Conservation (phyloP, 2,329 filamentous ascomycete species). For the Cadophora sp. region DNA sequence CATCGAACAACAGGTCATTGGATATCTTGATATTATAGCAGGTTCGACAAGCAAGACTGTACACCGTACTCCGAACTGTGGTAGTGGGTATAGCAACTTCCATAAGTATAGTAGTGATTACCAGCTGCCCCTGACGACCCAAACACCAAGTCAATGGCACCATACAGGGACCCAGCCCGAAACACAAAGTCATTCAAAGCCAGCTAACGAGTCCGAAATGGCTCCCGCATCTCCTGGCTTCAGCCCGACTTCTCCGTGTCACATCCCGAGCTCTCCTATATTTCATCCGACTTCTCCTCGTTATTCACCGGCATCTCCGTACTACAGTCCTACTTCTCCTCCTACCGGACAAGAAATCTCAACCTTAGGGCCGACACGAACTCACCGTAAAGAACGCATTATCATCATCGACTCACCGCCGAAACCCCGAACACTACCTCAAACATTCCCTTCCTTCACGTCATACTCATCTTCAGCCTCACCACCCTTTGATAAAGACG, state of each 20-base stretch:
- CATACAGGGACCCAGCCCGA: not conserved
- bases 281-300: not conserved
- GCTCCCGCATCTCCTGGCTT: not conserved
- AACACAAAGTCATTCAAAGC: not conserved
- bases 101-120: not conserved
- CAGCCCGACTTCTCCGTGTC: not conserved
- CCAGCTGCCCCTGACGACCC: not conserved
- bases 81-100: not conserved
- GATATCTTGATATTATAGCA: not conserved
- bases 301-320: not conserved
- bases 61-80: not conserved
- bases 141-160: not conserved
- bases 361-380: conserved; percentile 33
- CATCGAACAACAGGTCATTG: not conserved
- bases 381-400: conserved; percentile 50
- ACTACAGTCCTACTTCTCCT: not conserved
- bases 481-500: conserved; percentile 32
- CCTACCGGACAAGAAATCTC: conserved; percentile 31
- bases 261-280: not conserved
- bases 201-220: not conserved
- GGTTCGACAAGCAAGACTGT: not conserved
- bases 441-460: conserved; percentile 50
- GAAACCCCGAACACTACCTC: conserved; percentile 55
- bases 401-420: conserved; percentile 54
- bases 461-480: conserved; percentile 39